Evolutionary conservation across 768 basidiomycete genomes (phyloP).

Genomic region (Boletus rex-veris): DNA sequence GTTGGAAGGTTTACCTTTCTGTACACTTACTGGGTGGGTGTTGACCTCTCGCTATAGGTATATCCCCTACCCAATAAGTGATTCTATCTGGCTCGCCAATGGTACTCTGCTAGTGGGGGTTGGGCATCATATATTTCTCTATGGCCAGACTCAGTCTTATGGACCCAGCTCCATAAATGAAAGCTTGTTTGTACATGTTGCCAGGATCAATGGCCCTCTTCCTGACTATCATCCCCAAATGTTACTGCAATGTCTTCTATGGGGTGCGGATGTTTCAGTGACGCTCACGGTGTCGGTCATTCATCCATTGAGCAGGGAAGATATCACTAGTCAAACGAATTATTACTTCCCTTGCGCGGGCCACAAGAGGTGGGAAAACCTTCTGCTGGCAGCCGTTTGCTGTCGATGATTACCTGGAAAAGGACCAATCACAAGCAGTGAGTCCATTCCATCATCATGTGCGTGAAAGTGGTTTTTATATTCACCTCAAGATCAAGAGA

Average conservation of each 20-base stretch:
- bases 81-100: conserved; percentile 88
- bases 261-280: conserved; percentile 55
- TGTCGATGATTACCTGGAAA: conserved; percentile 42
- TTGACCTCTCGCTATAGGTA: conserved; percentile 42
- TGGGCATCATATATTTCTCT: conserved; percentile 81
- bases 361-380: conserved; percentile 9
- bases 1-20: conserved; percentile 54
- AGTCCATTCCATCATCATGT: neutral
- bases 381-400: conserved; percentile 49
- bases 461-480: neutral
- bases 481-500: conserved; percentile 13
- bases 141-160: conserved; percentile 45
- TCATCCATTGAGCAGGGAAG: conserved; percentile 54
- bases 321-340: conserved; percentile 81
- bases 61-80: conserved; percentile 74
- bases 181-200: conserved; percentile 80
- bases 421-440: conserved; percentile 21
- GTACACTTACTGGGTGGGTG: neutral
- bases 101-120: conserved; percentile 81
- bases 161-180: conserved; percentile 28
- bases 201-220: conserved; percentile 79
- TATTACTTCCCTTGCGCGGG: conserved; percentile 60
- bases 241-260: conserved; percentile 85
- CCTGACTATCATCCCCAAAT: conserved; percentile 93
- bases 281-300: neutral